These are phyloP conservation scores for Cutaneotrichosporon dermatis DNA, from an alignment of 1,284 basidiomycete genomes.

Conservation along the genomic window DNA sequence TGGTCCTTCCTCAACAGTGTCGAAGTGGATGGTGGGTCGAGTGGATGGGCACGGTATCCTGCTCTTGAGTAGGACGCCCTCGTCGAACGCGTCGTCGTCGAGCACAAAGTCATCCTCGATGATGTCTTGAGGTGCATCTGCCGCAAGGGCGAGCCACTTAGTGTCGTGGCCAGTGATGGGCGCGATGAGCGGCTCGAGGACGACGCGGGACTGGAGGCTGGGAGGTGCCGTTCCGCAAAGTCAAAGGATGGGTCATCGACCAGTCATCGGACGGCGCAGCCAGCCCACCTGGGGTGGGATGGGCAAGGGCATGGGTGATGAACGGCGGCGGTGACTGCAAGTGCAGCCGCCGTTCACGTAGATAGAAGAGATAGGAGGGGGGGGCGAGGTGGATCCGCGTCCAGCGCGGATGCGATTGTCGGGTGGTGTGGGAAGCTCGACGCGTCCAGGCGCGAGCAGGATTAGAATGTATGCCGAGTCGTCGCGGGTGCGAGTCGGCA, in stretches of 20 bases:
- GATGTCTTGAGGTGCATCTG: conserved; percentile 21
- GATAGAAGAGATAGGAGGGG: not conserved
- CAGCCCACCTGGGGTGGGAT: conserved; percentile 27
- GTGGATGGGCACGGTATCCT: not conserved
- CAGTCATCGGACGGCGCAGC: conserved; percentile 38
- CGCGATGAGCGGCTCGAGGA: conserved; percentile 20
- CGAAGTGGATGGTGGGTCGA: conserved; percentile 5
- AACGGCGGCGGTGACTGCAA: not conserved
- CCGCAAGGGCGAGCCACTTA: conserved; percentile 28
- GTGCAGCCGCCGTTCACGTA: too few relatives aligned
- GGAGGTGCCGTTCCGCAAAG: conserved; percentile 20
- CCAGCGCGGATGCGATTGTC: not conserved
- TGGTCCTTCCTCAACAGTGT: conserved; percentile 2
- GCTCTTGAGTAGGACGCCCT: conserved; percentile 2
- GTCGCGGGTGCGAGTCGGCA: too few relatives aligned
- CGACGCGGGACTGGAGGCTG: conserved; percentile 22
- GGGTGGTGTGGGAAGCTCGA: too few relatives aligned
- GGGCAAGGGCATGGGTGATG: conserved; percentile 7
- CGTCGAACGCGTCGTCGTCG: conserved; percentile 18
- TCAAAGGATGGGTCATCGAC: conserved; percentile 42
- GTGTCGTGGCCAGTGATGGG: conserved; percentile 9
- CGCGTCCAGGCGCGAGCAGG: too few relatives aligned
- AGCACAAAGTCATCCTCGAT: conserved; percentile 30
- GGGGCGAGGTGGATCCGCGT: not conserved
- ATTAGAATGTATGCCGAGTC: too few relatives aligned